Percentiles rank a stretch among this genome's conserved stretches.
Conservation (phyloP, 2,329 filamentous ascomycete genomes). For the Cryphonectria japonica region DNA sequence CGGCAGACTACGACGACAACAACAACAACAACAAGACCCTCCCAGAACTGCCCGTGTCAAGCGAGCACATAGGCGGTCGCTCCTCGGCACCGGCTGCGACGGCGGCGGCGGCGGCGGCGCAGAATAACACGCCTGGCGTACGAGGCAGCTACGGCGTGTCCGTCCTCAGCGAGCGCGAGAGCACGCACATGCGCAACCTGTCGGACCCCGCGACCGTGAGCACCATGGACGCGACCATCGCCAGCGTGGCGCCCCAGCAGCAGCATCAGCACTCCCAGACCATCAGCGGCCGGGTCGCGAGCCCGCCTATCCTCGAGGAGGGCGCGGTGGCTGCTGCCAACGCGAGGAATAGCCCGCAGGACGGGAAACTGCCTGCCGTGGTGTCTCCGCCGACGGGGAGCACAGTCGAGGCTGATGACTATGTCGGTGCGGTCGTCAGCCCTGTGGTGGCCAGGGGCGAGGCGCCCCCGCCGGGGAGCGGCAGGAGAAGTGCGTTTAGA, state of each 20-base stretch:
- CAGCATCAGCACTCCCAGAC: background rate
- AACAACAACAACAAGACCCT: conserved; percentile 18
- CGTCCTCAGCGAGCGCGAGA: conserved; percentile 45
- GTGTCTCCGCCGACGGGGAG: conserved; percentile 37
- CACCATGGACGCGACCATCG: conserved; percentile 34
- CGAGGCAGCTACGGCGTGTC: conserved; percentile 46
- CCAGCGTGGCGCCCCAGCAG: conserved; percentile 14
- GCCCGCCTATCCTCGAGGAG: conserved; percentile 19
- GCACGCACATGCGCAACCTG: conserved; percentile 45
- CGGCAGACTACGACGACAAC: conserved; percentile 20
- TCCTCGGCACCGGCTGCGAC: background rate
- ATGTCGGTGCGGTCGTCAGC: conserved; percentile 31
- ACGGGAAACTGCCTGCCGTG: conserved; percentile 27
- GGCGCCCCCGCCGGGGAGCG: conserved; percentile 29
- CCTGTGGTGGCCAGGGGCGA: conserved; percentile 27
- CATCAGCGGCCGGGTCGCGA: conserved; percentile 11
- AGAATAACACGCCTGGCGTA: background rate
- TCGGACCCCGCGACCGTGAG: conserved; percentile 46
- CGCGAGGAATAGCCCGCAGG: conserved; percentile 9
- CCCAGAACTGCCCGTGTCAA: conserved; percentile 15
- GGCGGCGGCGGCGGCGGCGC: background rate
- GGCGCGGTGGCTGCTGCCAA: conserved; percentile 16
- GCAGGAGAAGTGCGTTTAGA: conserved; percentile 46
- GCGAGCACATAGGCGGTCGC: background rate
- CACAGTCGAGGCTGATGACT: conserved; percentile 34